Evolutionary conservation across 768 basidiomycete genomes (phyloP).

Genomic region (Leccinum fibrillosum): DNA sequence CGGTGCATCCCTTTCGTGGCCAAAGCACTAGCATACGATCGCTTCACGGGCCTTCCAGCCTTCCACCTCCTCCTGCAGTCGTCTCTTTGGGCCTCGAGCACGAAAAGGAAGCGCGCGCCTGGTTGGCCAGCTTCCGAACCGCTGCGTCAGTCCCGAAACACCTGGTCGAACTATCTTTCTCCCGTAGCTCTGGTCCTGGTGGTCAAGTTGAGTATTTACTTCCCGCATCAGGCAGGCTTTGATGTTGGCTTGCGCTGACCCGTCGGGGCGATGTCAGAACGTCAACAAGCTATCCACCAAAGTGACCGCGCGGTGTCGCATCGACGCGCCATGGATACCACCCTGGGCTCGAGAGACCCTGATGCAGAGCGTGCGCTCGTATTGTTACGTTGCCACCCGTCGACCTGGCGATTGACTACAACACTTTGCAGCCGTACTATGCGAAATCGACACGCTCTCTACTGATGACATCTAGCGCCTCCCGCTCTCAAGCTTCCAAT

Average conservation of each 20-base stretch:
- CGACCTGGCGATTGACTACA: not conserved
- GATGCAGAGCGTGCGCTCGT: constrained; percentile 43
- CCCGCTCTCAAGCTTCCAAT: constrained; percentile 78
- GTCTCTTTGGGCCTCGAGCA: constrained; percentile 33
- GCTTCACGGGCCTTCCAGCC: constrained; percentile 29
- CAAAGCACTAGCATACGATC: constrained; percentile 4
- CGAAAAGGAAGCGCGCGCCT: constrained; percentile 49
- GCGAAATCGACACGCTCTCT: constrained; percentile 67
- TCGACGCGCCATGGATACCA: constrained; percentile 67
- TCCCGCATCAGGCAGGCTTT: not conserved
- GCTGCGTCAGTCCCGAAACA: constrained; percentile 43
- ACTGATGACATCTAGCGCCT: constrained; percentile 62
- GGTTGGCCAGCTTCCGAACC: constrained; percentile 50
- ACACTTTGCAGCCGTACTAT: constrained; percentile 51
- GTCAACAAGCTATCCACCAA: constrained; percentile 92
- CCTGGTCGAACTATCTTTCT: constrained; percentile 62
- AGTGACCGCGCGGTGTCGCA: constrained; percentile 57
- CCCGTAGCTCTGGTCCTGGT: constrained; percentile 81
- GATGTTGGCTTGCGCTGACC: not conserved
- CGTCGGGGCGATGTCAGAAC: constrained; percentile 46
- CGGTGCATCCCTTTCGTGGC: not conserved
- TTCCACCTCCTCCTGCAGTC: constrained; percentile 46
- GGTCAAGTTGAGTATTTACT: constrained; percentile 56
- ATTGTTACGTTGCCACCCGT: not conserved
- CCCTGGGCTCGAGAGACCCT: constrained; percentile 54